Evolutionary conservation across 2,329 filamentous ascomycete genomes (phyloP), one percentile per base, ranked within the genome.

Genomic region (Alternaria sp.): DNA sequence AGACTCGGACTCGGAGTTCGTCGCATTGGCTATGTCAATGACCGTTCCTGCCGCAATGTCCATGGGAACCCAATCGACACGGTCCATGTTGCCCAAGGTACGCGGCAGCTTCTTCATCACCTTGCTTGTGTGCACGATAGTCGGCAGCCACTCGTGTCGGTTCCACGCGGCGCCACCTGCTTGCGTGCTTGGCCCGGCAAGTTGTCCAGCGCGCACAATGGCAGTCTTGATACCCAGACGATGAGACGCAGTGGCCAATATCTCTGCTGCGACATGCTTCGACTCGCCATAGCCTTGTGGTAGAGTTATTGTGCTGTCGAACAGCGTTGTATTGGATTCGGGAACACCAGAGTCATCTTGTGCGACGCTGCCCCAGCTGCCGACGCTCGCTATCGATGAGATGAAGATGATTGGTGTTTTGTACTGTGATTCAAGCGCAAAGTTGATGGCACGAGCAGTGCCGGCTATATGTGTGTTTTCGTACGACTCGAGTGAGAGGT

Each of bases 211-310:
- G 9, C 75, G 68, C 7, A 70, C 55, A 8, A 77, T 65, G 7
- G 61, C 67, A 4, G 62, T 64, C 8, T 62, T 62, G n/a, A 76
- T 57, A 3, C 67, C 69, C 3, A 72, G 47, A 7, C 66, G 56
- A 28, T 68, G 56, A 2, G 77, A 71, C 6, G 77, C 76, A 2
- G 53, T 64, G n/a, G 68, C 66, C 0, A 77, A 63, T 26, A 80
- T 75, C 16, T 70, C 63, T 11, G 71, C 70, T 0, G 77, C 65
- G 6, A 81, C 72, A 46, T 77, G 70, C 57, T 81, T 81, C 9
- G 70, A 75, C 49, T 79, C 71, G 18, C 74, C 78, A 51, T 81
- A 81, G 14, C 79, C 79, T 47, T 76, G 75, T 7, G 71, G 64
- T 1, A 76, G 61, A 8, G 63, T 48, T 26, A 79, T 62, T 3